Base-by-base conservation (phyloP, 306 rosid genomes). In the Carpinus fangiana region DNA sequence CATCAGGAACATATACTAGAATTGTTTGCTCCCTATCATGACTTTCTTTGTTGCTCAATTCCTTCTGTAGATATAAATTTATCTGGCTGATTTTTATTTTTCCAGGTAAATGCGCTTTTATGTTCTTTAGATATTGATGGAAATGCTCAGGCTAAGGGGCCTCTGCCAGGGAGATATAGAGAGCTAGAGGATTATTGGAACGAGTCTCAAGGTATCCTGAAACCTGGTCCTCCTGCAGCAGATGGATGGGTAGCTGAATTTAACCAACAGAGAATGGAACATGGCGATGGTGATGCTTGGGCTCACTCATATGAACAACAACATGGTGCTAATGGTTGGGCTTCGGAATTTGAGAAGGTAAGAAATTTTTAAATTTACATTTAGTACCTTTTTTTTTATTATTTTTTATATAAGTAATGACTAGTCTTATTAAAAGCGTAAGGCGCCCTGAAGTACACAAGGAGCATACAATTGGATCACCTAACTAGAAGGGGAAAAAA, bases 111-210 rank as follows among this genome's bases (percentile, higher is more conserved):
- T 86, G 96, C 99, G n/a, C 98, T 96, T 76, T 77, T 96, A 53
- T 70, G 83, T 73, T 96, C 99, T 47, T 81, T 96, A 79, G 99
- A 96, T 79, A 93, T 96, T 48, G 99, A 96, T 73, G 83, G 73
- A 79, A 87, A 79, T 31, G 82, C 76, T 41, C 90, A 61, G 41
- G 87, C 79, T 74, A 87, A 82, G 82, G 89, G 93, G 68, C 90
- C 82, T 76, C 75, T 87, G 54, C 90, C 91, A 81, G 93, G 88
- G 69, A 84, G 94, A 84, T 72, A 83, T 75, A 88, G 88, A 79
- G 98, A 96, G 81, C 88, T 96, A 74, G 96, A 96, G 47, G 94
- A 73, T 80, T 93, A 89, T 74, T 96, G 99, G 99, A 96, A 90
- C 20, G 98, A 96, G 86, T 91, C 99, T 86, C 99, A 96, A 82